phyloP scores from a whole-genome alignment of 495 filamentous ascomycete species.

The Peziza echinospora region DNA sequence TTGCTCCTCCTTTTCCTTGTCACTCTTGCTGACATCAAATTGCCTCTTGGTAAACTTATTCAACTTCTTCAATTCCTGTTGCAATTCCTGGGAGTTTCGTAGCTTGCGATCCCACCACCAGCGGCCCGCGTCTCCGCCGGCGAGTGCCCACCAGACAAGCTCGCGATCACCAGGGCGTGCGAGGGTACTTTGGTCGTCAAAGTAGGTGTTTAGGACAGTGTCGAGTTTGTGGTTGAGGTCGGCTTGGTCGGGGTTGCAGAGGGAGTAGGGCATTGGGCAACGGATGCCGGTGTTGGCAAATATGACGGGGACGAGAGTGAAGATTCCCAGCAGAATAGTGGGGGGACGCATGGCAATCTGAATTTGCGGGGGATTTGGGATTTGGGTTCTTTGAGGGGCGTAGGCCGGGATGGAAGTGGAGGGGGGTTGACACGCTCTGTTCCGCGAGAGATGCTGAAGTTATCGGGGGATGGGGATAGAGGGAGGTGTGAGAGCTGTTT shows the following conservation, averaged over 20 bases:
- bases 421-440: too few relatives aligned
- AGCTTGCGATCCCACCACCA: not conserved
- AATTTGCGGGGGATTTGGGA: too few relatives aligned
- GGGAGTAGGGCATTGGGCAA: not conserved
- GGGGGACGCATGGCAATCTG: too few relatives aligned
- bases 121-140: not conserved
- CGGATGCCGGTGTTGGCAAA: too few relatives aligned
- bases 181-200: not conserved
- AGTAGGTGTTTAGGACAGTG: not conserved
- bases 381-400: too few relatives aligned
- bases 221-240: not conserved
- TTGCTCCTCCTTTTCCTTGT: not conserved
- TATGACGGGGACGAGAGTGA: too few relatives aligned
- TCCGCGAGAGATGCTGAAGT: too few relatives aligned
- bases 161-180: not conserved
- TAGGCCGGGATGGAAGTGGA: too few relatives aligned
- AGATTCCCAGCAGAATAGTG: too few relatives aligned
- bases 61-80: not conserved
- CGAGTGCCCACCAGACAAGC: not conserved
- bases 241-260: not conserved
- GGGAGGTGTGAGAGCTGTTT: too few relatives aligned
- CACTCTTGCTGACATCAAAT: not conserved
- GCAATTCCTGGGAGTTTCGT: not conserved
- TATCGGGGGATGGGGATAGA: too few relatives aligned
- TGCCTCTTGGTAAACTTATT: not conserved